Evolutionary conservation across 148 eudicot genomes (phyloP).

Genomic region (Rhododendron mucronatum): DNA sequence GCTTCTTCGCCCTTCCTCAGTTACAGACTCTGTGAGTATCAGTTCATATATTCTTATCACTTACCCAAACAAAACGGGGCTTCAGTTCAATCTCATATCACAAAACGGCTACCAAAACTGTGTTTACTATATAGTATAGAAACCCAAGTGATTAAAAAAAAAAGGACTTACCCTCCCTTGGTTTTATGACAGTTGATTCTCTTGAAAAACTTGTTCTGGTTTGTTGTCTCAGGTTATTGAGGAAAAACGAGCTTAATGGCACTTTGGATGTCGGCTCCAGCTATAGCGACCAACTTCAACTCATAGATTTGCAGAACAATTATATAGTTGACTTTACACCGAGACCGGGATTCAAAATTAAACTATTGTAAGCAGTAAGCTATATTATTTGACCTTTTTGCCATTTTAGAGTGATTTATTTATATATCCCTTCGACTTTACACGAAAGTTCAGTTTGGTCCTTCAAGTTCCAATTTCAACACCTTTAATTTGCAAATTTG

Average conservation of each 20-base stretch:
- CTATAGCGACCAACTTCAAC: slow-evolving; percentile 38
- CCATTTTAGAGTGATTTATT: too few species aligned
- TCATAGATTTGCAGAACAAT: slow-evolving; percentile 46
- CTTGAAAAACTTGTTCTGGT: not conserved
- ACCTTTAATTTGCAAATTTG: too few species aligned
- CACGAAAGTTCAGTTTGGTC: too few species aligned
- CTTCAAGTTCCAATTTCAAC: too few species aligned
- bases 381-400: not conserved
- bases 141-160: not conserved
- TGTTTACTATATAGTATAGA: not conserved
- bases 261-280: slow-evolving; percentile 29
- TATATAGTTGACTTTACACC: slow-evolving; percentile 17
- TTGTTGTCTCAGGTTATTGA: slow-evolving; percentile 30
- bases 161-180: not conserved
- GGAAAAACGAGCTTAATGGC: slow-evolving; percentile 35
- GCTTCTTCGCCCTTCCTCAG: slow-evolving; percentile 50
- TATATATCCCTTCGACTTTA: too few species aligned
- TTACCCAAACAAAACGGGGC: not conserved
- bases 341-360: slow-evolving; percentile 15
- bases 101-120: not conserved
- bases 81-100: not conserved
- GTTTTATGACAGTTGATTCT: not conserved
- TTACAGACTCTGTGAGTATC: slow-evolving; percentile 38
- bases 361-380: slow-evolving; percentile 35
- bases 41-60: not conserved